These are phyloP conservation scores for Schizochytrium sp. DNA, from an alignment of 108 stramenopile genomes.

Conservation along the genomic window DNA sequence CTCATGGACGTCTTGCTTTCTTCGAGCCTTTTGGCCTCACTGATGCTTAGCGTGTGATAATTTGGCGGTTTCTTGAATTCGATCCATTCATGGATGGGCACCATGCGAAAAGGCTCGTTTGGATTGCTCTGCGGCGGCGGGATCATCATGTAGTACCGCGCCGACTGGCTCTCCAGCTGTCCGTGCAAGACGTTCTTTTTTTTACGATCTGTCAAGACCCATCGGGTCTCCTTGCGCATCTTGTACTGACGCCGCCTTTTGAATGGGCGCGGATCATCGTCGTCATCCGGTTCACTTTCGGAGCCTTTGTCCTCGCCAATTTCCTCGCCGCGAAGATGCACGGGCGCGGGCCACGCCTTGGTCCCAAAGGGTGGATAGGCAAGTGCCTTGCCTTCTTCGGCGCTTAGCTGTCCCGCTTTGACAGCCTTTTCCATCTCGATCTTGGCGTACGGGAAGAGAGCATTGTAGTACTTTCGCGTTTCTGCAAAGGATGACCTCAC, in stretches of 20 bases:
- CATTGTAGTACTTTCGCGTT: conserved; percentile 1
- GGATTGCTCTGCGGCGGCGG: background rate
- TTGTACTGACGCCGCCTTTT: background rate
- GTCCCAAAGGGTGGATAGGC: background rate
- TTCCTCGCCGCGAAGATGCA: background rate
- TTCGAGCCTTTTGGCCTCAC: background rate
- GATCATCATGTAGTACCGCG: conserved; percentile 7
- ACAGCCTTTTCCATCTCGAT: background rate
- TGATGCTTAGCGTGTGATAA: background rate
- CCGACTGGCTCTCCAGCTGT: background rate
- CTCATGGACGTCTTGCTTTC: background rate
- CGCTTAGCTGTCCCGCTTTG: background rate
- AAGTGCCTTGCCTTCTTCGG: background rate
- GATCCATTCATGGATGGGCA: conserved; percentile 1
- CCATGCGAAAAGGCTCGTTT: background rate
- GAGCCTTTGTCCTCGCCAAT: background rate
- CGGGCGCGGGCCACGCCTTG: background rate
- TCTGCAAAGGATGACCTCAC: background rate
- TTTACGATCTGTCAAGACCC: background rate
- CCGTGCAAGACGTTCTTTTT: background rate
- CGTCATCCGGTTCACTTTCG: background rate
- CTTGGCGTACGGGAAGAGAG: background rate
- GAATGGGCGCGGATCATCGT: background rate
- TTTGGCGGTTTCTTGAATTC: background rate
- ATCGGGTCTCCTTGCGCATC: background rate